These are phyloP conservation scores for Quercus phellos DNA, from an alignment of 331 rosid species.

Conservation along the genomic window DNA sequence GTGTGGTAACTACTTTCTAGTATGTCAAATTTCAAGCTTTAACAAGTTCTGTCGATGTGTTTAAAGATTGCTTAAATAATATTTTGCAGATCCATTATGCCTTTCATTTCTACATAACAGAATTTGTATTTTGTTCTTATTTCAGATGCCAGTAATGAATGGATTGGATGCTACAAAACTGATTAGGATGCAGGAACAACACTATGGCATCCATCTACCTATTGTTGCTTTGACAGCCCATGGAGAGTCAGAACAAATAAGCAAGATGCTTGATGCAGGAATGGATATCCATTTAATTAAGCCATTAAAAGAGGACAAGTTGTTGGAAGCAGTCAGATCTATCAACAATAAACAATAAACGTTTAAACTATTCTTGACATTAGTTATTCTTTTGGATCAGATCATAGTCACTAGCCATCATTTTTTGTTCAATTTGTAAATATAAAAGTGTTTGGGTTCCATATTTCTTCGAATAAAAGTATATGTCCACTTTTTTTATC, in stretches of 20 bases:
- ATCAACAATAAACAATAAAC: neutral
- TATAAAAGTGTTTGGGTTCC: no score
- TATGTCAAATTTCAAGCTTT: no score
- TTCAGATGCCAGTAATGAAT: constrained; percentile 21
- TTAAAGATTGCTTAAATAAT: no score
- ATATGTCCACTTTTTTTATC: no score
- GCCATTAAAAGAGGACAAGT: neutral
- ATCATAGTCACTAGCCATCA: no score
- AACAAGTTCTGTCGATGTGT: no score
- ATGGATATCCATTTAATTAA: constrained; percentile 18
- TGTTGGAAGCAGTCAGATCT: neutral
- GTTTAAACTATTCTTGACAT: neutral
- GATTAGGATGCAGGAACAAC: constrained; percentile 11
- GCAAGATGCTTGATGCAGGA: neutral
- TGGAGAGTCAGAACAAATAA: neutral
- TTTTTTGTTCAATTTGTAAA: no score
- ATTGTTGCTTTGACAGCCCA: constrained; percentile 22
- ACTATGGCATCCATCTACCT: constrained; percentile 9
- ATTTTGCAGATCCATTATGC: no score
- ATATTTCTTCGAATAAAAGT: no score
- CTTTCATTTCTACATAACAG: no score
- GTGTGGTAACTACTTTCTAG: no score
- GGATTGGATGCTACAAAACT: constrained; percentile 22
- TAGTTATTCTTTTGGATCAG: no score
- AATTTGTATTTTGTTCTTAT: neutral